Base-by-base conservation (phyloP, 352 stramenopile species). In the Phytophthora hibernalis region DNA sequence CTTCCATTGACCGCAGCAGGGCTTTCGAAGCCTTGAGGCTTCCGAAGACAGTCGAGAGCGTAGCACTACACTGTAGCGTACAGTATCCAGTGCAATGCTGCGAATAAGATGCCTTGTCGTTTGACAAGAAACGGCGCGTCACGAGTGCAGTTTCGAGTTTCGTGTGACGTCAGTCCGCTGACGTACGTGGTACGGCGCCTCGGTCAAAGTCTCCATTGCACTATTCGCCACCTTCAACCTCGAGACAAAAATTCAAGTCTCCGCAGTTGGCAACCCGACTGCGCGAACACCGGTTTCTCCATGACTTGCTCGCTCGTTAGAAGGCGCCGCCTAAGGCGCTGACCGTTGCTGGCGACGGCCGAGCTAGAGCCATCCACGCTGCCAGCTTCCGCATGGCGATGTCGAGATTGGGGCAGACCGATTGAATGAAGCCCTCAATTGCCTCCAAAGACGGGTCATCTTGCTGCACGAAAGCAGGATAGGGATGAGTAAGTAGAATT, bases 391-490 rank as follows among this genome's bases (percentile, higher is more conserved):
- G 79, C 83, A 96, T 96, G 9, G 88, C 86, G 11, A 87, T 84
- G 64, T 91, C 86, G 49, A 96, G 68, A 69, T 96, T 95, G 10
- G 88, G 88, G 51, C 88, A 96, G 57, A 96, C 88, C 12, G 88
- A 96, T 66, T 93, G 85, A 65, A 96, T 92, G 61, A 96, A 96
- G 26, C 85, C 81, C 50, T 94, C 83, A 26, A 93, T 82, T 1
- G 85, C 85, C 26, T 92, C 84, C 50, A 95, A 49, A 28, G 72
- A 78, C 26, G 87, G 70, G 40, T 92, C 82, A 44, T 89, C 82
- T 71, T 94, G 72, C 76, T 88, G 52, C 47, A 58, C 37, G 24
- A 64, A 22, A 74, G 13, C 47, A 63, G 13, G 15, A 49, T 56
- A 45, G 21, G 5, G n/a, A 10, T 58, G 30, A 58, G 31, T 45